A percentile compares a stretch with the other conserved stretches of the same genome.
Evolutionary conservation across 306 rosid genomes (phyloP).

Genomic region (Quercus glauca): DNA sequence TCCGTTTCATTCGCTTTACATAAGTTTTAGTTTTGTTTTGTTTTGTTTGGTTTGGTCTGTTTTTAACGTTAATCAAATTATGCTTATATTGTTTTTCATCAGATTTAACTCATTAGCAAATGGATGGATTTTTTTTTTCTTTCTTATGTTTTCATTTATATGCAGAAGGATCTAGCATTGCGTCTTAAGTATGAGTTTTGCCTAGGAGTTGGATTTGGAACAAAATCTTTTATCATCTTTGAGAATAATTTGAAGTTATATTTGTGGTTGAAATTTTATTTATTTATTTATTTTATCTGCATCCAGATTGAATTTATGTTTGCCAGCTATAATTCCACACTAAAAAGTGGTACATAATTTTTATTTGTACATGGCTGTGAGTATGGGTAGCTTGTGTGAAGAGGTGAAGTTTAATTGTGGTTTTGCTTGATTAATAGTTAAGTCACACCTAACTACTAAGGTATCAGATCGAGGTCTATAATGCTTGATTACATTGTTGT

Average conservation of each 20-base stretch:
- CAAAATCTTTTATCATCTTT: no score
- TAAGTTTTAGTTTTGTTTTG: conserved; percentile 12
- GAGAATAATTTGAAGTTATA: not conserved
- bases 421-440: not conserved
- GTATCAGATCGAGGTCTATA: no score
- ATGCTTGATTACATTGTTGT: not conserved
- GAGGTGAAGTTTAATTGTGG: not conserved
- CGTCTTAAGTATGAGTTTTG: not conserved
- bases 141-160: not conserved
- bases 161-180: not conserved
- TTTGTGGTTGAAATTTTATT: not conserved
- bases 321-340: not conserved
- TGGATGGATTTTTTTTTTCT: not conserved
- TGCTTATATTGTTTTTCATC: not conserved
- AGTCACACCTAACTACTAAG: no score
- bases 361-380: not conserved
- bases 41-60: conserved; percentile 8
- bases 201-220: no score
- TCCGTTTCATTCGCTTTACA: not conserved
- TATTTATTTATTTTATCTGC: not conserved
- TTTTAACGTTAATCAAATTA: not conserved
- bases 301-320: no score
- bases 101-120: not conserved
- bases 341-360: not conserved
- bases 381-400: not conserved